Conservation (phyloP, 2,329 filamentous ascomycete species). For the Chaetomiaceae sp. region DNA sequence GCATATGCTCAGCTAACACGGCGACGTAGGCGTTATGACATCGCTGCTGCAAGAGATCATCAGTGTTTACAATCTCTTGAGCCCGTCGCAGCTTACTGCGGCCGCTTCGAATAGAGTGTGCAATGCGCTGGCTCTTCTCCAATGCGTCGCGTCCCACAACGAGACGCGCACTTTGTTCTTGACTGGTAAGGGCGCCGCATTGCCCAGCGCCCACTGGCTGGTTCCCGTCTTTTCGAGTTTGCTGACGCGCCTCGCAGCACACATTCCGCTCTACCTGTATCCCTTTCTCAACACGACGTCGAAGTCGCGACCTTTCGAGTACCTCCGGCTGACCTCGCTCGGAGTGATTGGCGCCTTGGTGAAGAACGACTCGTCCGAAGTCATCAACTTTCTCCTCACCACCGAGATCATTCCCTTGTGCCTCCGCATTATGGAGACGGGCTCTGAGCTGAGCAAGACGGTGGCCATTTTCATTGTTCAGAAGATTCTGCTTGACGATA, state of each 20-base stretch:
- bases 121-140: slow-evolving; percentile 90
- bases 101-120: slow-evolving; percentile 97
- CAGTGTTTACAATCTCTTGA: slow-evolving; percentile 93
- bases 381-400: slow-evolving; percentile 97
- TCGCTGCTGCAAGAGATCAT: slow-evolving; percentile 97
- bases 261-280: slow-evolving; percentile 96
- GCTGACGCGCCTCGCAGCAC: slow-evolving; percentile 53
- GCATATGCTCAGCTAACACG: slow-evolving; percentile 18
- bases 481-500: slow-evolving; percentile 95
- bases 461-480: slow-evolving; percentile 99
- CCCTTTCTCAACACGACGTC: slow-evolving; percentile 98
- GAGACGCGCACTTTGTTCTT: slow-evolving; percentile 92
- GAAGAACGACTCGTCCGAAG: slow-evolving; percentile 97
- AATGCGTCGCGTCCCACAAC: slow-evolving; percentile 96
- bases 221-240: not conserved
- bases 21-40: slow-evolving; percentile 81
- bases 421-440: slow-evolving; percentile 98
- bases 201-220: not conserved
- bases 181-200: slow-evolving; percentile 59
- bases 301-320: slow-evolving; percentile 96
- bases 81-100: slow-evolving; percentile 92
- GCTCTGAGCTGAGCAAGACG: slow-evolving; percentile 96
- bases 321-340: slow-evolving; percentile 89
- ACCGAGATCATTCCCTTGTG: slow-evolving; percentile 98
- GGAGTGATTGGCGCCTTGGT: slow-evolving; percentile 96